A percentile compares a stretch with the other conserved stretches of the same genome.
Evolutionary conservation across 2,329 filamentous ascomycete genomes (phyloP).

Genomic region (Sordariomycetes sp.): DNA sequence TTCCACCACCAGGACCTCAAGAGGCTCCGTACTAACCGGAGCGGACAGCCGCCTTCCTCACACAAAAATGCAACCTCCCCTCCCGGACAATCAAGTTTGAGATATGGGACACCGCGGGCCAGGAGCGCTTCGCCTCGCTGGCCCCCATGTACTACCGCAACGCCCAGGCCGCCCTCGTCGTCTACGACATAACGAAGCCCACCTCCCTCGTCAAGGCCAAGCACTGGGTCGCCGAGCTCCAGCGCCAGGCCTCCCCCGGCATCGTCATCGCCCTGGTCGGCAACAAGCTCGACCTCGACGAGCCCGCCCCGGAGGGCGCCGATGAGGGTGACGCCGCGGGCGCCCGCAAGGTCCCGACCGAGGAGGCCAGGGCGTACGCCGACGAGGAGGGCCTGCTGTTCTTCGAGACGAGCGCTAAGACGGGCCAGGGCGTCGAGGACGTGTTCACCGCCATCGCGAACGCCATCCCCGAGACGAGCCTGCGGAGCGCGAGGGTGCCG

Average conservation of each 20-base stretch:
- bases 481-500: slow-evolving; percentile 80
- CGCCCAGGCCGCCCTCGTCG: slow-evolving; percentile 91
- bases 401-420: slow-evolving; percentile 98
- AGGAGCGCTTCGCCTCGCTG: slow-evolving; percentile 92
- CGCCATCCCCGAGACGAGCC: slow-evolving; percentile 89
- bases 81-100: slow-evolving; percentile 87
- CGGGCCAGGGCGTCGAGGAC: slow-evolving; percentile 84
- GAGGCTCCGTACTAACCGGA: not conserved
- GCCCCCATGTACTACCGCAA: slow-evolving; percentile 99
- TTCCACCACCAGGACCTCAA: not conserved
- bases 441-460: slow-evolving; percentile 98
- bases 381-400: slow-evolving; percentile 91
- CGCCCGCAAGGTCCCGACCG: slow-evolving; percentile 78
- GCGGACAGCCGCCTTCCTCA: slow-evolving; percentile 78
- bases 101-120: slow-evolving; percentile 97
- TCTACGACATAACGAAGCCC: slow-evolving; percentile 97
- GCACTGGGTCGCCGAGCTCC: slow-evolving; percentile 96
- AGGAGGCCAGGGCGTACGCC: slow-evolving; percentile 85
- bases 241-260: slow-evolving; percentile 88
- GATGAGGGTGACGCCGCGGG: slow-evolving; percentile 47
- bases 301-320: slow-evolving; percentile 35
- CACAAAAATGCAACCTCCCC: slow-evolving; percentile 95
- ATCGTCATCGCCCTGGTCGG: slow-evolving; percentile 96
- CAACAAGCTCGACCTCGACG: slow-evolving; percentile 80
- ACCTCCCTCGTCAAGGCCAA: slow-evolving; percentile 93